These are phyloP conservation scores for Penicillium lagena DNA, from an alignment of 495 filamentous ascomycete species.

Conservation along the genomic window DNA sequence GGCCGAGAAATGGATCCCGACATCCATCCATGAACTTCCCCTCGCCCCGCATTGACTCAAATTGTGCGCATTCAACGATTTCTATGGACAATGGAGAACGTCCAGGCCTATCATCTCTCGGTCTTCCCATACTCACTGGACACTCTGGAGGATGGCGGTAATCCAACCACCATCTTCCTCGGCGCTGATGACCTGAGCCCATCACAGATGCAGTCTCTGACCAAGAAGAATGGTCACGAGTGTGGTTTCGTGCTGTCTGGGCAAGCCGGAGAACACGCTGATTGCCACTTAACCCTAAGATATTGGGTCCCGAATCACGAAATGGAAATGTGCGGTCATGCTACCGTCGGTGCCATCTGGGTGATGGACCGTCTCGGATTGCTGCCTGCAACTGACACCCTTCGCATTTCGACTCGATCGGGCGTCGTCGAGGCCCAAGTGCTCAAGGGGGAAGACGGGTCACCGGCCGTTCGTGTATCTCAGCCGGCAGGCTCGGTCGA, in stretches of 20 bases:
- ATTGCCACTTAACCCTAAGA: conserved; percentile 2
- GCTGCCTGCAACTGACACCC: background rate
- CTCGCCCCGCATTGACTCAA: too few relatives aligned
- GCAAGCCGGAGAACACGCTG: background rate
- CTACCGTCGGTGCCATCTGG: conserved; percentile 7
- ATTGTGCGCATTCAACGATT: too few relatives aligned
- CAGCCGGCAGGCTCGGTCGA: background rate
- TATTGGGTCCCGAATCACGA: conserved; percentile 7
- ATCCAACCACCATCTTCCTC: conserved; percentile 4
- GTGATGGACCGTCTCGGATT: conserved; percentile 1
- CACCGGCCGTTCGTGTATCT: background rate
- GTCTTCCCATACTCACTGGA: too few relatives aligned
- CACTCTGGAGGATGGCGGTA: background rate
- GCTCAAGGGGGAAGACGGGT: background rate
- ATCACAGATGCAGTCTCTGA: conserved; percentile 2
- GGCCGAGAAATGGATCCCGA: too few relatives aligned
- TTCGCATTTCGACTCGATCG: conserved; percentile 6
- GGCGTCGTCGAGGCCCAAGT: conserved; percentile 4
- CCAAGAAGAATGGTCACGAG: background rate
- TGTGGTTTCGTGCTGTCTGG: conserved; percentile 5
- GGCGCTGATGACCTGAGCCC: background rate
- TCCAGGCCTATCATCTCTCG: too few relatives aligned
- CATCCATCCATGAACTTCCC: too few relatives aligned
- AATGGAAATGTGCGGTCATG: conserved; percentile 11
- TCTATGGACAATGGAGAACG: too few relatives aligned